phyloP scores from a whole-genome alignment of 768 basidiomycete genomes.

The Mrakia blollopis region DNA sequence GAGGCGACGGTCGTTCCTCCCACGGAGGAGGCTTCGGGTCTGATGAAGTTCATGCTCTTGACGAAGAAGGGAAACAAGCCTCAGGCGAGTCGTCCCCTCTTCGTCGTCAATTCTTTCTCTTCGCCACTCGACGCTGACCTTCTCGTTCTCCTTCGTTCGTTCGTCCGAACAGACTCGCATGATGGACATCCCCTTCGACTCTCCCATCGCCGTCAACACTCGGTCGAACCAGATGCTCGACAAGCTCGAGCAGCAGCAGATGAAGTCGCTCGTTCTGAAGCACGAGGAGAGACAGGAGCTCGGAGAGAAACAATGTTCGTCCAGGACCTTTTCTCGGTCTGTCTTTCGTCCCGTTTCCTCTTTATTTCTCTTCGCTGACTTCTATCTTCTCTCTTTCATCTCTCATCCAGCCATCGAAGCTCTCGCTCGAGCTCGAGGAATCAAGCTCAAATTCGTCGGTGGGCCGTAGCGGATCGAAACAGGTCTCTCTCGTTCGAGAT shows the following conservation, averaged over 20 bases:
- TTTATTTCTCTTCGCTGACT: not conserved
- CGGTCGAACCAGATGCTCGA: slow-evolving; percentile 86
- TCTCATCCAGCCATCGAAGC: slow-evolving; percentile 11
- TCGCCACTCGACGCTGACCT: not conserved
- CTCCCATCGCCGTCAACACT: slow-evolving; percentile 84
- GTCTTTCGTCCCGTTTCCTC: too few relatives aligned
- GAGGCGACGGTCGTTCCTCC: slow-evolving; percentile 36
- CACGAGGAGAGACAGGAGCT: slow-evolving; percentile 44
- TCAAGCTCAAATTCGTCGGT: slow-evolving; percentile 24
- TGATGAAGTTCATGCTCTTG: slow-evolving; percentile 87
- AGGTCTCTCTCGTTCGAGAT: not conserved
- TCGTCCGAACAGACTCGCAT: slow-evolving; percentile 61
- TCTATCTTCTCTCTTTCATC: not conserved
- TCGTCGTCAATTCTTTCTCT: not conserved
- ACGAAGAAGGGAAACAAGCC: slow-evolving; percentile 91
- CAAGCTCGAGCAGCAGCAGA: slow-evolving; percentile 91
- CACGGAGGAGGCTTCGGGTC: slow-evolving; percentile 33
- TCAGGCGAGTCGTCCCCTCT: slow-evolving; percentile 55
- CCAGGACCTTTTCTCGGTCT: not conserved
- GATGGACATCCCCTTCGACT: slow-evolving; percentile 79
- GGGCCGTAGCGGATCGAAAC: not conserved
- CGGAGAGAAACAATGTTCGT: slow-evolving; percentile 35
- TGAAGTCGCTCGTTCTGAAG: slow-evolving; percentile 67
- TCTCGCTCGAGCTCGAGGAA: slow-evolving; percentile 19
- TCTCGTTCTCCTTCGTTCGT: not conserved